A percentile compares a stretch with the other conserved stretches of the same genome.
phyloP scores from a whole-genome alignment of 2,329 filamentous ascomycete species.

The Sclerotinia glacialis region DNA sequence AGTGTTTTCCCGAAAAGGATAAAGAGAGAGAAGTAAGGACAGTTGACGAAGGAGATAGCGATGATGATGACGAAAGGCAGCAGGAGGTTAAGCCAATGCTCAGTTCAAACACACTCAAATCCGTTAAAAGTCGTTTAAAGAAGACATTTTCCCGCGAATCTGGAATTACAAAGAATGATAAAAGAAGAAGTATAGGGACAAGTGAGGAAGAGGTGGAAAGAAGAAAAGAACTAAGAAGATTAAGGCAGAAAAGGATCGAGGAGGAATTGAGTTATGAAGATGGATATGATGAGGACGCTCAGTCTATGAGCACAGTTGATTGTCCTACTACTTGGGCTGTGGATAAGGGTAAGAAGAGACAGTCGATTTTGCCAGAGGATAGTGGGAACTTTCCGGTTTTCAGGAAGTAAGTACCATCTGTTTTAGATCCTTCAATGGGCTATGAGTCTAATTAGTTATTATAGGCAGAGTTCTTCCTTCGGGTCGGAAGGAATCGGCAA shows the following conservation, averaged over 20 bases:
- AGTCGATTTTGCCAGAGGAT: slow-evolving; percentile 20
- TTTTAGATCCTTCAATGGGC: not conserved
- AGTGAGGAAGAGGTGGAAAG: slow-evolving; percentile 54
- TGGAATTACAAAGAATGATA: slow-evolving; percentile 41
- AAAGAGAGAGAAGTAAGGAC: slow-evolving; percentile 43
- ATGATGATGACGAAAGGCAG: slow-evolving; percentile 41
- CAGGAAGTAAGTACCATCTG: not conserved
- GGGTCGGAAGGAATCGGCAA: not conserved
- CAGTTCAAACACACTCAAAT: slow-evolving; percentile 44
- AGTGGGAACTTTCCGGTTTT: slow-evolving; percentile 22
- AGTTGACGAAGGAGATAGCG: slow-evolving; percentile 27
- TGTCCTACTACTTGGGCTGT: slow-evolving; percentile 12
- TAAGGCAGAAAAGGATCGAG: slow-evolving; percentile 57
- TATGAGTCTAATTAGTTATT: not conserved
- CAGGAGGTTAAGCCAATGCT: slow-evolving; percentile 42
- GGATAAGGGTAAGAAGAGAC: slow-evolving; percentile 12
- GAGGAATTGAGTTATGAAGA: slow-evolving; percentile 53
- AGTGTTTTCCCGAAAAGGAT: slow-evolving; percentile 28
- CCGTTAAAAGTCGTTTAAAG: slow-evolving; percentile 43
- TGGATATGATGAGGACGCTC: slow-evolving; percentile 41
- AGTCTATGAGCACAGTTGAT: slow-evolving; percentile 29
- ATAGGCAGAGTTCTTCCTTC: slow-evolving; percentile 10
- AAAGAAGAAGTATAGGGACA: slow-evolving; percentile 44
- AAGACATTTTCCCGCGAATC: slow-evolving; percentile 48
- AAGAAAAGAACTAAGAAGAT: slow-evolving; percentile 54